These are phyloP conservation scores for Russula vinacea DNA, from an alignment of 768 basidiomycete species.

Conservation along the genomic window DNA sequence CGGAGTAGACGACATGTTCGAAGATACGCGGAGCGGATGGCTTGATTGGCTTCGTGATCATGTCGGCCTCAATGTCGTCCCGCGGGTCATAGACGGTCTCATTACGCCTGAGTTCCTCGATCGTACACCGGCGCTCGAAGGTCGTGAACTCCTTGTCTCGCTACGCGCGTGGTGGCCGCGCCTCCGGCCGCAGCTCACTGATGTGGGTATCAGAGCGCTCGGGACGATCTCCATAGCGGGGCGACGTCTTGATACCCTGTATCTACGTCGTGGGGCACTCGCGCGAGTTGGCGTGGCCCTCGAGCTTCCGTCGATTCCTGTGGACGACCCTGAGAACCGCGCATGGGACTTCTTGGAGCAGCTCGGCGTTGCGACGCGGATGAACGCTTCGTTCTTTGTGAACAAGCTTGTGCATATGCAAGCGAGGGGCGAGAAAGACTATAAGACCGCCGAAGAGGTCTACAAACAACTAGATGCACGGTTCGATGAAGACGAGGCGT, in stretches of 20 bases:
- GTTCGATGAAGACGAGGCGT: constrained; percentile 30
- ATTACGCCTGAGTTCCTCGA: constrained; percentile 25
- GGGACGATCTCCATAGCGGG: constrained; percentile 11
- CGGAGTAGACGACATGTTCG: neutral
- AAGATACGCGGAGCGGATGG: constrained; percentile 22
- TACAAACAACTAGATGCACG: constrained; percentile 32
- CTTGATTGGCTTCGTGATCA: constrained; percentile 23
- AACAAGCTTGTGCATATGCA: constrained; percentile 29
- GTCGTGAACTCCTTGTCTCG: constrained; percentile 8
- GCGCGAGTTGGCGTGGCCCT: neutral
- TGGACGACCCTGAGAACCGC: constrained; percentile 28
- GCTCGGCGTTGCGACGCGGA: constrained; percentile 28
- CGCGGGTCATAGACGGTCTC: constrained; percentile 21
- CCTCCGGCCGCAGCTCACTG: neutral
- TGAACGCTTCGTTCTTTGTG: constrained; percentile 28
- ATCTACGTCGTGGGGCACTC: constrained; percentile 20
- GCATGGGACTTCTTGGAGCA: constrained; percentile 30
- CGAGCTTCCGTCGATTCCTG: constrained; percentile 30
- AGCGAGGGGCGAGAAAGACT: constrained; percentile 13
- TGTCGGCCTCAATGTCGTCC: constrained; percentile 25
- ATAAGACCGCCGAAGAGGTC: constrained; percentile 12
- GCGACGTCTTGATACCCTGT: constrained; percentile 21
- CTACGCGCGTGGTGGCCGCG: constrained; percentile 25
- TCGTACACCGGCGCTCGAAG: neutral
- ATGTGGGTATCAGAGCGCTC: constrained; percentile 8